Conservation (phyloP, 805 yeast genomes). For the Candida broadrunensis region DNA sequence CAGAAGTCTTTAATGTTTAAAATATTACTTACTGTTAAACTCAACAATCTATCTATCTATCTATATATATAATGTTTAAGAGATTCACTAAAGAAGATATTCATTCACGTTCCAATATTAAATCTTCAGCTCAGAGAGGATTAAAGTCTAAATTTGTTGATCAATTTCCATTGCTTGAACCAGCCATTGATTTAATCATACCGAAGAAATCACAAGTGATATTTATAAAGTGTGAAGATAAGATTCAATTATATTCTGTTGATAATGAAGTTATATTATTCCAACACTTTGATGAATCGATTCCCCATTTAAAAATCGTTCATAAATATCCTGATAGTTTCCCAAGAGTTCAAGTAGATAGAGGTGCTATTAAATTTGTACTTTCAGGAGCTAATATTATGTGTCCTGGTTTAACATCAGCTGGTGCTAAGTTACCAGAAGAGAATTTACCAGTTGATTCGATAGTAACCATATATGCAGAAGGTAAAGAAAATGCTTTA, state of each 20-base stretch:
- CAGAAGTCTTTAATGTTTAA: no score
- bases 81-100: constrained; percentile 81
- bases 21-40: no score
- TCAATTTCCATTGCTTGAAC: constrained; percentile 73
- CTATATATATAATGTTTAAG: constrained; percentile 48
- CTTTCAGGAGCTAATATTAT: constrained; percentile 94
- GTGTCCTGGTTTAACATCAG: constrained; percentile 92
- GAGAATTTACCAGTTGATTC: constrained; percentile 62
- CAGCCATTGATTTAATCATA: constrained; percentile 72
- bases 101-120: constrained; percentile 86
- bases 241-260: constrained; percentile 70
- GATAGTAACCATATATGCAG: constrained; percentile 84
- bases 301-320: constrained; percentile 72
- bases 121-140: constrained; percentile 92
- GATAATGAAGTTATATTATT: constrained; percentile 73
- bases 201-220: constrained; percentile 87
- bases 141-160: constrained; percentile 69
- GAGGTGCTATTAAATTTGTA: constrained; percentile 95
- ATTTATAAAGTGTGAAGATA: constrained; percentile 84
- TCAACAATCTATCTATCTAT: no score
- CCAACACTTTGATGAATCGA: constrained; percentile 77
- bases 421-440: constrained; percentile 81
- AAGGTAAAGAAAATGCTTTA: constrained; percentile 86
- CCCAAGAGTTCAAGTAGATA: constrained; percentile 85
- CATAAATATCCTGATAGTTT: constrained; percentile 82